Percentiles rank a stretch among this genome's conserved stretches.
phyloP scores from a whole-genome alignment of 768 basidiomycete species.

The Boletus pseudopeckii region DNA sequence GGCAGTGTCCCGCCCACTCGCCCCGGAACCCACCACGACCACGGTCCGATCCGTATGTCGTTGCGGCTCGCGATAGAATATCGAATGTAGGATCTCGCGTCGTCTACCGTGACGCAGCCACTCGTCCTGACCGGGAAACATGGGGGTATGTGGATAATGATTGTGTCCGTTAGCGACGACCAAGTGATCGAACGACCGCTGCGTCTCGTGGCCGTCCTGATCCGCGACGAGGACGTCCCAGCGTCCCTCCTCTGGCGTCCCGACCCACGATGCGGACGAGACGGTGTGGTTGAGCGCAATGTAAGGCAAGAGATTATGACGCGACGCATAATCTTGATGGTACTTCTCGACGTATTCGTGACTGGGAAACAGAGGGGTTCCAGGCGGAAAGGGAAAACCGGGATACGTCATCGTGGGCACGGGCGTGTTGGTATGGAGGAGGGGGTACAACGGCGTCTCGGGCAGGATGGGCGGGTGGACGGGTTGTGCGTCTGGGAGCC shows the following conservation, averaged over 20 bases:
- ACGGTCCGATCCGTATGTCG: constrained; percentile 42
- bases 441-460: constrained; percentile 53
- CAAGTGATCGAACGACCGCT: constrained; percentile 47
- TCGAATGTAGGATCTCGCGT: constrained; percentile 48
- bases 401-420: constrained; percentile 58
- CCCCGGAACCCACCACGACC: constrained; percentile 48
- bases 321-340: constrained; percentile 41
- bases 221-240: constrained; percentile 44
- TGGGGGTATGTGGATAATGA: constrained; percentile 45
- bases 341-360: constrained; percentile 47
- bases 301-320: constrained; percentile 37
- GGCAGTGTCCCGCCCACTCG: constrained; percentile 46
- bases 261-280: constrained; percentile 42
- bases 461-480: constrained; percentile 46
- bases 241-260: constrained; percentile 33
- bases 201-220: constrained; percentile 16
- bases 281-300: constrained; percentile 45
- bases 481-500: constrained; percentile 34
- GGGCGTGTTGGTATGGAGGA: constrained; percentile 52
- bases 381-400: constrained; percentile 48
- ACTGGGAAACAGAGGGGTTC: constrained; percentile 48
- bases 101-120: constrained; percentile 40
- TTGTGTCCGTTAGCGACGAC: constrained; percentile 56
- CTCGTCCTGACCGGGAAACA: constrained; percentile 45
- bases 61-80: constrained; percentile 50